Evolutionary conservation across 768 basidiomycete species (phyloP).

Genomic region (Xerocomellus amylosporus): DNA sequence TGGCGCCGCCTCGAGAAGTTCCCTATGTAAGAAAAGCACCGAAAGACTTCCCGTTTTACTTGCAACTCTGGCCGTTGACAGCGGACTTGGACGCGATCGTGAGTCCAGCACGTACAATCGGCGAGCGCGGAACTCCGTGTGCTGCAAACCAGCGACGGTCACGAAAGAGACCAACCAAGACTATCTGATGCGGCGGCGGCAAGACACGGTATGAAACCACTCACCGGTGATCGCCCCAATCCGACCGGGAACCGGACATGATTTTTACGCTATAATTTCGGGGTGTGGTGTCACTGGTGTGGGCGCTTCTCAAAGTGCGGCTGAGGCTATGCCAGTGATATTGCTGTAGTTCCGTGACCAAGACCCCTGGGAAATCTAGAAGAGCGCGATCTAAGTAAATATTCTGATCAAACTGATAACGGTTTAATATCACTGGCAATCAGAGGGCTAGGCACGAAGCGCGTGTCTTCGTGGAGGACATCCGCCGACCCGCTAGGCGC

Average conservation of each 20-base stretch:
- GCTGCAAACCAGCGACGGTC: conserved; percentile 9
- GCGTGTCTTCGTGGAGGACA: background rate
- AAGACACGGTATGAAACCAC: background rate
- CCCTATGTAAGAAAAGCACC: conserved; percentile 10
- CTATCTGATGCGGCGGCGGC: too few relatives aligned
- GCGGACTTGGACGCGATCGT: conserved; percentile 9
- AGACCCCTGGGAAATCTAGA: background rate
- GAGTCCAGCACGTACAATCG: background rate
- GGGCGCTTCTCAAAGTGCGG: background rate
- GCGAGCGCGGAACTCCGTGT: background rate
- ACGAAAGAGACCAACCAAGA: background rate
- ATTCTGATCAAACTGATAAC: background rate
- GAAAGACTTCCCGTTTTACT: background rate
- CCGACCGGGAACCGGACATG: background rate
- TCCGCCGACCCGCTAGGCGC: too few relatives aligned
- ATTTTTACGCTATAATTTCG: too few relatives aligned
- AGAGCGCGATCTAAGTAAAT: background rate
- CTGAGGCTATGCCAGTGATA: too few relatives aligned
- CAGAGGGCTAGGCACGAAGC: background rate
- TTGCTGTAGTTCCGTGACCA: background rate
- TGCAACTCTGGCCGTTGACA: conserved; percentile 10
- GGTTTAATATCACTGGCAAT: background rate
- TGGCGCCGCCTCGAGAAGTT: conserved; percentile 18
- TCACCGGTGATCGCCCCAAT: conserved; percentile 7
- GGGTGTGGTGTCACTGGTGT: too few relatives aligned